phyloP scores from a whole-genome alignment of 2,329 filamentous ascomycete species.

The Cordyceps javanica region DNA sequence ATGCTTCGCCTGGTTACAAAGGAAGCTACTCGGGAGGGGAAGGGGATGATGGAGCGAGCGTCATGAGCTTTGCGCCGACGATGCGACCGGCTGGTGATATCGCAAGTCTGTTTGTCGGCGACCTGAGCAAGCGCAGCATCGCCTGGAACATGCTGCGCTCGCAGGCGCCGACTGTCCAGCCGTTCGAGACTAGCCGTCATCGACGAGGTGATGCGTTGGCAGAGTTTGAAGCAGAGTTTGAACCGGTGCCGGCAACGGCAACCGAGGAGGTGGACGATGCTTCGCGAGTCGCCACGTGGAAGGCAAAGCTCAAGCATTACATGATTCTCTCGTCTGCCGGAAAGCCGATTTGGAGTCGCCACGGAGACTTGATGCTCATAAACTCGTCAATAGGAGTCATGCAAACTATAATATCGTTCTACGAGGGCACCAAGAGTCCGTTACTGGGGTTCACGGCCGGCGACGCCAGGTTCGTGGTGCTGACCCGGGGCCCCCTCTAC shows the following conservation, averaged over 20 bases:
- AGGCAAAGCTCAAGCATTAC: constrained; percentile 92
- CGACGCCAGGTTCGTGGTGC: constrained; percentile 75
- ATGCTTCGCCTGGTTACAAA: constrained; percentile 31
- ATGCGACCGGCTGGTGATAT: constrained; percentile 62
- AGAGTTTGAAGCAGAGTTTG: constrained; percentile 73
- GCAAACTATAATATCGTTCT: constrained; percentile 97
- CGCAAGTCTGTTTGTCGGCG: constrained; percentile 74
- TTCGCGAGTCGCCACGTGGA: constrained; percentile 67
- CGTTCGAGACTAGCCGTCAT: constrained; percentile 50
- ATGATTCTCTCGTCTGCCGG: constrained; percentile 93
- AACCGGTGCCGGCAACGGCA: constrained; percentile 56
- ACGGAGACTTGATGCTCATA: constrained; percentile 83
- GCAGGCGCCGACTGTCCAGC: constrained; percentile 52
- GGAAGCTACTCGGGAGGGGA: constrained; percentile 36
- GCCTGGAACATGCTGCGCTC: constrained; percentile 63
- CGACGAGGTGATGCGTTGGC: constrained; percentile 48
- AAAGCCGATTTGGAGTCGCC: constrained; percentile 94
- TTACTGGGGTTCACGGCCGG: constrained; percentile 84
- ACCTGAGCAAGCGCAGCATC: constrained; percentile 57
- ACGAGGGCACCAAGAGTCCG: constrained; percentile 71
- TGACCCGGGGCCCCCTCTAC: constrained; percentile 80
- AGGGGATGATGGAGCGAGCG: constrained; percentile 57
- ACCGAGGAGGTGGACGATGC: constrained; percentile 43
- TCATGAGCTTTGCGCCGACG: constrained; percentile 61
- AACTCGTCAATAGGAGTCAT: constrained; percentile 93